A percentile compares a stretch with the other conserved stretches of the same genome.
phyloP scores from a whole-genome alignment of 495 filamentous ascomycete genomes.

The Aspergillus steynii region DNA sequence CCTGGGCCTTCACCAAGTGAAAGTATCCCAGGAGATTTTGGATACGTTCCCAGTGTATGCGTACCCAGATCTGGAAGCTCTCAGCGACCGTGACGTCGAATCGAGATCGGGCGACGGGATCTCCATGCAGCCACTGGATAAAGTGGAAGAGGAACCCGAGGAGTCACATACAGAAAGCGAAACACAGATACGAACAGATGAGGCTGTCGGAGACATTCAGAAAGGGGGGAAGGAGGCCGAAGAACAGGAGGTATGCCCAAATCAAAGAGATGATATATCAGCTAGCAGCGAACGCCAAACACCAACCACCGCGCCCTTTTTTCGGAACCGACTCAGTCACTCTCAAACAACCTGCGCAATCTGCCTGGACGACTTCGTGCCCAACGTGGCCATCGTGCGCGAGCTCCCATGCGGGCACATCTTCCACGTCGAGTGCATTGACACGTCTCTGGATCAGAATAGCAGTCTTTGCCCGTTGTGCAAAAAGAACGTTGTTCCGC shows the following conservation, averaged over 20 bases:
- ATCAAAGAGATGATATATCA: neutral
- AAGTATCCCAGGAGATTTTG: slow-evolving; percentile 66
- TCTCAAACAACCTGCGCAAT: slow-evolving; percentile 71
- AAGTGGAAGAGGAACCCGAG: slow-evolving; percentile 4
- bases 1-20: slow-evolving; percentile 73
- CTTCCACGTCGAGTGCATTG: slow-evolving; percentile 88
- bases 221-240: neutral
- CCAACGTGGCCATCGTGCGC: slow-evolving; percentile 66
- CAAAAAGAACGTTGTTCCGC: slow-evolving; percentile 69
- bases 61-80: slow-evolving; percentile 53
- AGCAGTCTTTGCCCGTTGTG: slow-evolving; percentile 87
- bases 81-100: slow-evolving; percentile 14
- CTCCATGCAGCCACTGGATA: slow-evolving; percentile 1
- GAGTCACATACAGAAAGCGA: neutral
- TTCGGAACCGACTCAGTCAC: slow-evolving; percentile 27
- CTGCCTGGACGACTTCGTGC: slow-evolving; percentile 79
- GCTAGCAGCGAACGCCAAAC: neutral
- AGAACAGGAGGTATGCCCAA: neutral
- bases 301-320: neutral
- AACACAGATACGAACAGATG: slow-evolving; percentile 2
- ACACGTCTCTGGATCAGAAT: slow-evolving; percentile 67
- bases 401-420: slow-evolving; percentile 88
- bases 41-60: slow-evolving; percentile 72
- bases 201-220: neutral
- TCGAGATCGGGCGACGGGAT: slow-evolving; percentile 10